Conservation (phyloP, 176 grass and related monocot species). For the Thalia dealbata region DNA sequence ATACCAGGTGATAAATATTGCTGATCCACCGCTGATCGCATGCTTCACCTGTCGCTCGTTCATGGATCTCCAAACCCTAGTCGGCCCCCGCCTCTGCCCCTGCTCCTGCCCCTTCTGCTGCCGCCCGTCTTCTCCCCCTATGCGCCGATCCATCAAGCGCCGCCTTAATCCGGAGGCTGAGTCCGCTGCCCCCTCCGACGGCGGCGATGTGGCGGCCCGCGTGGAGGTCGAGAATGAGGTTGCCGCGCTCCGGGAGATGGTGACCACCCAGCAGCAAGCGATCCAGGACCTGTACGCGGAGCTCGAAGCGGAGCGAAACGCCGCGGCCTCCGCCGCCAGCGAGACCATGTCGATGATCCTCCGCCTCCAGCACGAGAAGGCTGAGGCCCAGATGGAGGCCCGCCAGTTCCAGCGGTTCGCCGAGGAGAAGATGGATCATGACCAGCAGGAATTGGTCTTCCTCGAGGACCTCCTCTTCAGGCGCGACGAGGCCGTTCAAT, state of each 20-base stretch:
- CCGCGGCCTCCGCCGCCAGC: slow-evolving; percentile 71
- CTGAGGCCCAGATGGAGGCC: slow-evolving; percentile 87
- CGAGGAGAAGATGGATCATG: slow-evolving; percentile 89
- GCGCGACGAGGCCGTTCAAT: slow-evolving; percentile 39
- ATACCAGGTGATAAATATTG: no score
- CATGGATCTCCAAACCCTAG: slow-evolving; percentile 7
- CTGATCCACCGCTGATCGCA: neutral
- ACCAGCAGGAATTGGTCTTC: slow-evolving; percentile 45
- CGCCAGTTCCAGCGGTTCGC: slow-evolving; percentile 92
- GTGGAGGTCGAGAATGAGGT: slow-evolving; percentile 56
- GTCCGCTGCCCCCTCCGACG: neutral
- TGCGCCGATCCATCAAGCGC: slow-evolving; percentile 76
- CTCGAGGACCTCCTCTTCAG: slow-evolving; percentile 49
- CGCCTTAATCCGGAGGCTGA: slow-evolving; percentile 28
- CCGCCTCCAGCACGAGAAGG: slow-evolving; percentile 90
- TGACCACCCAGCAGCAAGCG: slow-evolving; percentile 37
- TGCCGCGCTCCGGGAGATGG: slow-evolving; percentile 49
- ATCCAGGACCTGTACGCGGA: slow-evolving; percentile 51
- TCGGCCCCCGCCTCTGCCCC: neutral
- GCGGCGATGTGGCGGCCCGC: slow-evolving; percentile 17
- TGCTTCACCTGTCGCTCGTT: neutral
- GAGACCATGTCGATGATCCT: slow-evolving; percentile 99
- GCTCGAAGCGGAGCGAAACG: slow-evolving; percentile 77
- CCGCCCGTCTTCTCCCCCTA: slow-evolving; percentile 27
- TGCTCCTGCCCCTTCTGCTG: slow-evolving; percentile 43